Evolutionary conservation across 2,329 filamentous ascomycete species (phyloP).

Genomic region (Fusarium sp.): DNA sequence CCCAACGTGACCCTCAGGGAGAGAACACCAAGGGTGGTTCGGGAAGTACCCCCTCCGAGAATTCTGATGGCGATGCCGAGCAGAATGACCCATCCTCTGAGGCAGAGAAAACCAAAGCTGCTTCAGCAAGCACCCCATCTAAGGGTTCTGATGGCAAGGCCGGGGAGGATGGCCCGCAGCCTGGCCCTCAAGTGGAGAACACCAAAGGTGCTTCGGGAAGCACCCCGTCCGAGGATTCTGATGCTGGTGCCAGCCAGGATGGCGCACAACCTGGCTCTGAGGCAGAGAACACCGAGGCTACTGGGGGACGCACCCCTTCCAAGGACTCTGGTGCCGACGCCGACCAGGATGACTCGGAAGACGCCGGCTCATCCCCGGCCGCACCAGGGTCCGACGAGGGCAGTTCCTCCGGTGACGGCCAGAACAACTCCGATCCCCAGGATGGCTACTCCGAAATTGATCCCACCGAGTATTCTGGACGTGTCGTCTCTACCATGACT

Average conservation of each 20-base stretch:
- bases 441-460: neutral
- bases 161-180: too few relatives aligned
- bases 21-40: neutral
- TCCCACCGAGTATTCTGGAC: neutral
- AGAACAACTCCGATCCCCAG: neutral
- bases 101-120: neutral
- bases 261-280: neutral
- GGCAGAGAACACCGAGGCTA: neutral
- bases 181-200: too few relatives aligned
- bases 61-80: neutral
- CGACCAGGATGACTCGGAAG: neutral
- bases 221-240: neutral
- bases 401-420: neutral
- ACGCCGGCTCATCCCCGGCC: neutral
- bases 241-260: neutral
- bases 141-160: neutral
- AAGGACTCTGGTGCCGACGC: neutral
- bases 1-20: neutral
- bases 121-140: neutral
- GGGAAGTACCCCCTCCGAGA: neutral
- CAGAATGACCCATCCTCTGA: neutral
- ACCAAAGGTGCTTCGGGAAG: neutral
- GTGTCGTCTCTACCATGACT: neutral
- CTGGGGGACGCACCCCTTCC: neutral
- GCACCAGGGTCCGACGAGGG: too few relatives aligned